Evolutionary conservation across 805 yeast genomes (phyloP).

Genomic region (Candida schatavii): DNA sequence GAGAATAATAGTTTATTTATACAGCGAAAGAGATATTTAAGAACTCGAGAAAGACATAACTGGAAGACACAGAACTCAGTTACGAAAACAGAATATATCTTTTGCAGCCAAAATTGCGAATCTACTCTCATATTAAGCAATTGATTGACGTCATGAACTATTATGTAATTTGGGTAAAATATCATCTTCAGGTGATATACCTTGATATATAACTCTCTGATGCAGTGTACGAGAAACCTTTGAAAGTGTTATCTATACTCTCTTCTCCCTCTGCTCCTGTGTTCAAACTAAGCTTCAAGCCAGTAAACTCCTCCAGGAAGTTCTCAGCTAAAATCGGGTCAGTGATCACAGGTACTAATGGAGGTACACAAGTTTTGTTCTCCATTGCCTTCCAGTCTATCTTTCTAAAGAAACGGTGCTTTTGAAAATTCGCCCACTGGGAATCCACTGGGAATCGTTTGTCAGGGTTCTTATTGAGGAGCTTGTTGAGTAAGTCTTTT

Average conservation of each 20-base stretch:
- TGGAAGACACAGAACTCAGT: no score
- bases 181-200: conserved; percentile 9
- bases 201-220: conserved; percentile 26
- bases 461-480: conserved; percentile 65
- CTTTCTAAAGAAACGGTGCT: conserved; percentile 74
- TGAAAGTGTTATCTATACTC: conserved; percentile 11
- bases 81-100: no score
- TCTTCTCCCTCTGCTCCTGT: conserved; percentile 1
- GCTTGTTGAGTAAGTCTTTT: conserved; percentile 64
- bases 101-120: no score
- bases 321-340: conserved; percentile 83
- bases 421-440: conserved; percentile 51
- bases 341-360: conserved; percentile 78
- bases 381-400: conserved; percentile 65
- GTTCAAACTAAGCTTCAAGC: conserved; percentile 48
- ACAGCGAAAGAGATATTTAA: no score
- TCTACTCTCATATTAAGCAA: no score
- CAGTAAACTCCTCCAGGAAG: conserved; percentile 77
- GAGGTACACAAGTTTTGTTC: conserved; percentile 51
- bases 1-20: no score
- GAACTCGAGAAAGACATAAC: no score
- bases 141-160: no score
- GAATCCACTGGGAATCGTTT: conserved; percentile 57
- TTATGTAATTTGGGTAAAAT: no score
- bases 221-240: conserved; percentile 35